Evolutionary conservation across 352 stramenopile genomes (phyloP).

Genomic region (Phytophthora megakarya): DNA sequence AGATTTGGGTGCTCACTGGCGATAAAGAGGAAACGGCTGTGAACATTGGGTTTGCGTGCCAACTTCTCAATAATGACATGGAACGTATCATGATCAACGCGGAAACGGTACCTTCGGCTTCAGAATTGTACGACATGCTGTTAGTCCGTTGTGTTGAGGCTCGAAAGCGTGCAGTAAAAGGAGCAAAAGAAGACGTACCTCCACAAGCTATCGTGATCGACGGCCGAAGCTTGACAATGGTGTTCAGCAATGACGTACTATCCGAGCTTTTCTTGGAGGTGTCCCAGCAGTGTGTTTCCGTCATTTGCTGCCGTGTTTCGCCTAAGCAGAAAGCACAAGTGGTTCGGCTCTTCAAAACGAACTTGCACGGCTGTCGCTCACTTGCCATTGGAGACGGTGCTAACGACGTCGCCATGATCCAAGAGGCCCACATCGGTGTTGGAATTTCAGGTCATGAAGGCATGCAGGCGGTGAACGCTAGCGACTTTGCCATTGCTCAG

Average conservation of each 20-base stretch:
- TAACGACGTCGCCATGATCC: conserved; percentile 99
- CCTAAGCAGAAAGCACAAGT: conserved; percentile 93
- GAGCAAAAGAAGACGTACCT: conserved; percentile 10
- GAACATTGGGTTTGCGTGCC: conserved; percentile 96
- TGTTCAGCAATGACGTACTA: conserved; percentile 73
- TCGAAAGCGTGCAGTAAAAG: conserved; percentile 29
- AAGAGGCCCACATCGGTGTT: conserved; percentile 98
- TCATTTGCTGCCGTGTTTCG: conserved; percentile 92
- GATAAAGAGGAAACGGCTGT: conserved; percentile 97
- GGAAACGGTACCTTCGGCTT: conserved; percentile 57
- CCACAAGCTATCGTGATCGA: conserved; percentile 80
- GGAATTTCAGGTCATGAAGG: conserved; percentile 99
- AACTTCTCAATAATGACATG: conserved; percentile 96
- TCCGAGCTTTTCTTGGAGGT: conserved; percentile 86
- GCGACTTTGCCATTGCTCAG: conserved; percentile 98
- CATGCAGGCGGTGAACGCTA: conserved; percentile 98
- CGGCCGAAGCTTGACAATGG: conserved; percentile 70
- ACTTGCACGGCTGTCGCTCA: conserved; percentile 84
- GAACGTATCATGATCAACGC: conserved; percentile 85
- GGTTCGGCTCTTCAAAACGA: conserved; percentile 86
- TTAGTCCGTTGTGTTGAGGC: conserved; percentile 49
- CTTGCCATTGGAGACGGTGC: conserved; percentile 98
- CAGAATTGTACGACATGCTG: conserved; percentile 68
- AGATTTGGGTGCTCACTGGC: conserved; percentile 88
- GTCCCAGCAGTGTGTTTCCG: conserved; percentile 80